A percentile compares a stretch with the other conserved stretches of the same genome.
These are phyloP conservation scores for Fraxinus platypoda DNA, from an alignment of 305 asterid species.

Conservation along the genomic window DNA sequence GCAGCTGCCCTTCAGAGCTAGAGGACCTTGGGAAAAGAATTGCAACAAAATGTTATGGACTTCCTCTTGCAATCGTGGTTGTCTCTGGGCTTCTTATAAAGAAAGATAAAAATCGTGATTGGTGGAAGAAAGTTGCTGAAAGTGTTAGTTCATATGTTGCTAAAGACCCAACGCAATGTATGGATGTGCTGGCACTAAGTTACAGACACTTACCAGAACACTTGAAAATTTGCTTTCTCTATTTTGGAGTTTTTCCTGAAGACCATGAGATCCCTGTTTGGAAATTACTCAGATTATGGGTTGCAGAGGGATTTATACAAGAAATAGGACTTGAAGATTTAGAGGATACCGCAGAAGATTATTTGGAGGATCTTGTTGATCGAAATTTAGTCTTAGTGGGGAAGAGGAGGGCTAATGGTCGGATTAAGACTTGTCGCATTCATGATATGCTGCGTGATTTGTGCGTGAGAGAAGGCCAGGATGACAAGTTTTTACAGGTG, in stretches of 20 bases:
- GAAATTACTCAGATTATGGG: conserved; percentile 30
- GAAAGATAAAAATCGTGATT: conserved; percentile 11
- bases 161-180: conserved; percentile 24
- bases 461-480: conserved; percentile 23
- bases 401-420: conserved; percentile 25
- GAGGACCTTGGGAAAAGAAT: conserved; percentile 26
- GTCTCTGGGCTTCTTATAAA: conserved; percentile 31
- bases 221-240: conserved; percentile 32
- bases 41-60: conserved; percentile 28
- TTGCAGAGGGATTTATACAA: conserved; percentile 37
- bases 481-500: conserved; percentile 30
- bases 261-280: conserved; percentile 28
- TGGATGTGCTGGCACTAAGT: conserved; percentile 32
- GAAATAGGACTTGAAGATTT: conserved; percentile 14
- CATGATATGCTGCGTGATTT: conserved; percentile 40
- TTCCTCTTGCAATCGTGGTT: conserved; percentile 39
- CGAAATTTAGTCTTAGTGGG: conserved; percentile 30
- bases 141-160: conserved; percentile 27
- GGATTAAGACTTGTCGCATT: conserved; percentile 28
- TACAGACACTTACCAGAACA: conserved; percentile 32
- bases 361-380: conserved; percentile 33
- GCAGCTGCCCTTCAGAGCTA: conserved; percentile 32
- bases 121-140: conserved; percentile 29
- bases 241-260: conserved; percentile 35
- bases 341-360: conserved; percentile 34